Evolutionary conservation across 1,284 basidiomycete species (phyloP), one percentile per base, ranked within the genome.

Genomic region (Salmacisia buchloeana): DNA sequence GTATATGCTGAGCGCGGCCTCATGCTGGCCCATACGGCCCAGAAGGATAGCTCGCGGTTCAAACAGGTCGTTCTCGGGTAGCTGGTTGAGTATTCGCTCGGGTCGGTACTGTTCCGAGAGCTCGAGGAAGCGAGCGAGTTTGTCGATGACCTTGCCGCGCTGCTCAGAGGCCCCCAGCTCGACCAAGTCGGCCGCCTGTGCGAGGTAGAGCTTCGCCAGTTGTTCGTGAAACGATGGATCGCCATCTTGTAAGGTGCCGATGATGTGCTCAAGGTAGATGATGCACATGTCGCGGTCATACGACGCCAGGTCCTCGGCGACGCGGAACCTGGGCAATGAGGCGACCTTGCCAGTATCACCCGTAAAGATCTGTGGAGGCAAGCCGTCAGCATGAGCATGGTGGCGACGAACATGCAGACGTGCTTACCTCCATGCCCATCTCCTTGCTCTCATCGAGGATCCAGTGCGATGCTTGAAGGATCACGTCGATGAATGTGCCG

Each of bases 1-100:
- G 78, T 97, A 97, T 29, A 96, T 86, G 74, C 91, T 89, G 27
- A 99, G 85, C 0, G 94, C 94, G 65, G 89, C 90, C 71, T 94
- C 91, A 73, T 98, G 93, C 64, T 91, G 87, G 0, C 91, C 92
- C 65, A 97, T 84, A 23, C 90, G 85, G 2, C 94, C 96, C 3
- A 97, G 83, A 2, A 98, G 83, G 62, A 94, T 86, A 0, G 96
- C 94, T 39, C 92, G 87, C 1, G 91, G 91, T 77, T 94, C 90
- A 13, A 71, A 68, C 60, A 72, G 65, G 49, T 72, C 72, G 69
- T 91, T 91, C 89, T 77, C 68, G 0, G 89, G 88, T 5, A 97
- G 80, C 25, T 86, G 80, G 6, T 85, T 88, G 70, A 94, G 89
- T 18, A 97, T 80, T 4, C 90, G 84, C 76, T 93, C 91, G 0